A percentile compares a stretch with the other conserved stretches of the same genome.
Evolutionary conservation across 768 basidiomycete genomes (phyloP).

Genomic region (Russula vinacea): DNA sequence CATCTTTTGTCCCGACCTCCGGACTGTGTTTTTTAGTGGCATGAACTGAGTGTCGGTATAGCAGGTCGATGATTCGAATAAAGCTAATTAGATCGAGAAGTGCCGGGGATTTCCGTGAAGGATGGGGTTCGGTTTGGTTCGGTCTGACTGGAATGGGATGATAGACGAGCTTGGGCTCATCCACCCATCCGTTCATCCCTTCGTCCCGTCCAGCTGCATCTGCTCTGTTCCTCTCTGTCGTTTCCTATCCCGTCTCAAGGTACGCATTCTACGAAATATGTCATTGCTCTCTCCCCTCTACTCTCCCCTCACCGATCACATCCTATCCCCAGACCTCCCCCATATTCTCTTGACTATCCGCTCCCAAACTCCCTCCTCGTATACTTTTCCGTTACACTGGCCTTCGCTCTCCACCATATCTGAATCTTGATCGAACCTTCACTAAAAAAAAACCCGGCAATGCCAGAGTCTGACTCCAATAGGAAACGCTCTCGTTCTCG

Average conservation of each 20-base stretch:
- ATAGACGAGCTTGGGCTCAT: neutral
- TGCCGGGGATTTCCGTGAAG: constrained; percentile 18
- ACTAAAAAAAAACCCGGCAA: constrained; percentile 47
- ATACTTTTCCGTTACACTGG: constrained; percentile 35
- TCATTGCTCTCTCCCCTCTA: constrained; percentile 34
- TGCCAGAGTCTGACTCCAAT: constrained; percentile 82
- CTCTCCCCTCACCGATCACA: constrained; percentile 34
- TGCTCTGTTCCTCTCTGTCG: constrained; percentile 5
- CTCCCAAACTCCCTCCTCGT: constrained; percentile 30
- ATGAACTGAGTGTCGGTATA: too few relatives aligned
- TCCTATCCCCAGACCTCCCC: constrained; percentile 30
- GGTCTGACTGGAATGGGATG: neutral
- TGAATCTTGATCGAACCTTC: constrained; percentile 40
- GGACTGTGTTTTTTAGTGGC: too few relatives aligned
- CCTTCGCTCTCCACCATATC: constrained; percentile 36
- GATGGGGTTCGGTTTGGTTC: constrained; percentile 12
- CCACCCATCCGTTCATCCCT: neutral
- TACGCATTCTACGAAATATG: constrained; percentile 24
- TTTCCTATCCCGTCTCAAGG: constrained; percentile 23
- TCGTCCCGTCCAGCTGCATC: neutral
- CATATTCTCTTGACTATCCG: constrained; percentile 28
- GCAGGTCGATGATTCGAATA: too few relatives aligned
- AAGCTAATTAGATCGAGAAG: too few relatives aligned
- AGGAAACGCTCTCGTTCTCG: constrained; percentile 87
- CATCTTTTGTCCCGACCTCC: too few relatives aligned